Evolutionary conservation across 768 basidiomycete species (phyloP).

Genomic region (Lyophyllum shimeji): DNA sequence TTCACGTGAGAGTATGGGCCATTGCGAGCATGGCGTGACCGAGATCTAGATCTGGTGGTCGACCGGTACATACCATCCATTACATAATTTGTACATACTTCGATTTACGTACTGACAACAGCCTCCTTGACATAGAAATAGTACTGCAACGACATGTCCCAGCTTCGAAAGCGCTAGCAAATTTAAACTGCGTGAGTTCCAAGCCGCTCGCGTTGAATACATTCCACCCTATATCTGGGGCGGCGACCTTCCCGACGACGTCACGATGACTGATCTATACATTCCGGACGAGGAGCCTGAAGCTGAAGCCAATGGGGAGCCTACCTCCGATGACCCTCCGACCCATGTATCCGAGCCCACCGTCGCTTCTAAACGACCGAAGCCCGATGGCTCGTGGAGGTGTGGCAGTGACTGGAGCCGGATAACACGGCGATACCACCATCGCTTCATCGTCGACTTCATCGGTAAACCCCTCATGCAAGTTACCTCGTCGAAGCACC

Average conservation of each 20-base stretch:
- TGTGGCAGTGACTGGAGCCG: slow-evolving; percentile 1
- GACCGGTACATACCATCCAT: too few relatives aligned
- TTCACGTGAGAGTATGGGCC: too few relatives aligned
- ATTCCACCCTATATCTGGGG: slow-evolving; percentile 27
- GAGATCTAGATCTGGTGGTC: too few relatives aligned
- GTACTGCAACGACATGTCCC: too few relatives aligned
- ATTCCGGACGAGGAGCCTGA: not conserved
- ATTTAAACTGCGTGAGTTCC: slow-evolving; percentile 17
- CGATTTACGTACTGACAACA: too few relatives aligned
- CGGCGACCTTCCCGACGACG: slow-evolving; percentile 25
- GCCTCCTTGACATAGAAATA: too few relatives aligned
- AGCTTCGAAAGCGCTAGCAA: slow-evolving; percentile 14
- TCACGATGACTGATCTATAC: slow-evolving; percentile 15
- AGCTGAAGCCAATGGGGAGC: not conserved
- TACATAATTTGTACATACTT: too few relatives aligned
- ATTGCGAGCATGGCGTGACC: too few relatives aligned
- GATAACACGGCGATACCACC: slow-evolving; percentile 16
- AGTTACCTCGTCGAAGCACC: slow-evolving; percentile 16
- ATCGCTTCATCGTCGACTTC: slow-evolving; percentile 20
- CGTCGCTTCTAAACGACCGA: not conserved
- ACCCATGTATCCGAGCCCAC: too few relatives aligned
- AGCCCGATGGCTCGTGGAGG: slow-evolving; percentile 12
- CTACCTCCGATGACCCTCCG: not conserved
- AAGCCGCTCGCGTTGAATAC: slow-evolving; percentile 11
- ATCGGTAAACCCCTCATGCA: slow-evolving; percentile 13